Evolutionary conservation across 441 rosid genomes (phyloP).

Genomic region (Syzygium syzygioides): DNA sequence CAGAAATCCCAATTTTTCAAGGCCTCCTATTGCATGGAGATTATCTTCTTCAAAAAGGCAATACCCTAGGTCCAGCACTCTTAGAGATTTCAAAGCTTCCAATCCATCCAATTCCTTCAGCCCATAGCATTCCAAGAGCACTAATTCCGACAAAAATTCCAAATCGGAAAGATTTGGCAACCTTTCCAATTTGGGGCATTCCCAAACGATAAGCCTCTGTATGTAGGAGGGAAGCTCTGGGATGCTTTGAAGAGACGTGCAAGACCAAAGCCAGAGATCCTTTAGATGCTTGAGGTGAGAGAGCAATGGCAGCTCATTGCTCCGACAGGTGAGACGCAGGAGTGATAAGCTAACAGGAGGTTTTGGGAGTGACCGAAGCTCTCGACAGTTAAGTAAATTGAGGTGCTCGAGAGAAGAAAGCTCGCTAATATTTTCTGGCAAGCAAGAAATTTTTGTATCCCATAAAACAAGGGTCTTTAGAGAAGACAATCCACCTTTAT

Average conservation of each 20-base stretch:
- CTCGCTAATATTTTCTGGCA: rapidly evolving
- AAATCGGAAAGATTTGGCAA: neutral
- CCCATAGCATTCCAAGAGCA: rapidly evolving
- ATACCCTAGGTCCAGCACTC: neutral
- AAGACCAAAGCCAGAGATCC: rapidly evolving
- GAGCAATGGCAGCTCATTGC: too few species aligned
- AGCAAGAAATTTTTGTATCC: rapidly evolving
- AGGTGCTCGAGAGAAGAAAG: too few species aligned
- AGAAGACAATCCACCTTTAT: neutral
- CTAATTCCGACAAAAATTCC: neutral
- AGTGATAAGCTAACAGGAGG: too few species aligned
- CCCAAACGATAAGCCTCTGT: rapidly evolving
- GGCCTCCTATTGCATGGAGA: neutral
- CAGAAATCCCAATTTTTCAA: neutral
- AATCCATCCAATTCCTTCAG: neutral
- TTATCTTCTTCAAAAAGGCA: rapidly evolving
- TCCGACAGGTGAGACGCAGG: rapidly evolving
- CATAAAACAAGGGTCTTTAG: rapidly evolving
- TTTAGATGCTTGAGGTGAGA: too few species aligned
- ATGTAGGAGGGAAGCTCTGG: neutral
- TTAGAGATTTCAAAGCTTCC: neutral
- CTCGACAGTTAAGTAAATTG: rapidly evolving
- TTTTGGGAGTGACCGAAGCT: neutral
- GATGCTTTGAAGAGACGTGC: neutral
- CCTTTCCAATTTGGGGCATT: neutral